Evolutionary conservation across 2,329 filamentous ascomycete species (phyloP).

Genomic region (Cladosporium austrohemisphaericum): DNA sequence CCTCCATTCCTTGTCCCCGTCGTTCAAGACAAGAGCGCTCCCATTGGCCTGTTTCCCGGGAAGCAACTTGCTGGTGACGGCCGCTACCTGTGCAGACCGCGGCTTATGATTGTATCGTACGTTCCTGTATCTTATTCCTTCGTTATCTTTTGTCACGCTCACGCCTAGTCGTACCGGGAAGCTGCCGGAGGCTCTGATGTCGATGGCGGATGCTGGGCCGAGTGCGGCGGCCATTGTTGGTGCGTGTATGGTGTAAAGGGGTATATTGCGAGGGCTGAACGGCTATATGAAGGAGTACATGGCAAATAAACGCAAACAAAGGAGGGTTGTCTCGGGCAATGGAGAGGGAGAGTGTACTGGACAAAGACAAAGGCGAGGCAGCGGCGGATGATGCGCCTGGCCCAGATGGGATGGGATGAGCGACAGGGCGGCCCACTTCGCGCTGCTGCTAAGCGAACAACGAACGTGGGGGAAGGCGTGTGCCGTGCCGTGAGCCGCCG

Average conservation of each 20-base stretch:
- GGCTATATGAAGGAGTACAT: not conserved
- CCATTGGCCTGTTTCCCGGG: slow-evolving; percentile 7
- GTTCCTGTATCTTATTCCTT: slow-evolving; percentile 20
- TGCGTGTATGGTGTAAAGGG: not conserved
- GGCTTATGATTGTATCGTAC: slow-evolving; percentile 46
- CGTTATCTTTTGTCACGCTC: slow-evolving; percentile 24
- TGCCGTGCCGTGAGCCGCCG: not conserved
- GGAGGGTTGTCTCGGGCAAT: slow-evolving; percentile 1
- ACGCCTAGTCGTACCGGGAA: slow-evolving; percentile 29
- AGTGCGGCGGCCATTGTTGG: slow-evolving; percentile 24
- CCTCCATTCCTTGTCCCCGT: slow-evolving; percentile 32
- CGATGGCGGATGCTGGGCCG: slow-evolving; percentile 21
- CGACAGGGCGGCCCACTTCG: slow-evolving; percentile 10
- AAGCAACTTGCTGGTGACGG: slow-evolving; percentile 12
- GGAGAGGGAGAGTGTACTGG: not conserved
- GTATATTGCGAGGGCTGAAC: not conserved
- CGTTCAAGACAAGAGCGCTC: slow-evolving; percentile 22
- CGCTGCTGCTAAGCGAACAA: not conserved
- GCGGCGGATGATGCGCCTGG: slow-evolving; percentile 1
- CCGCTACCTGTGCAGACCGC: slow-evolving; percentile 24
- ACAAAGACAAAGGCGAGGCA: not conserved
- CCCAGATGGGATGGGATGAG: not conserved
- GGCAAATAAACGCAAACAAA: slow-evolving; percentile 1
- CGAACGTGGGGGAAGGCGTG: not conserved
- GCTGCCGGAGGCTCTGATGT: slow-evolving; percentile 26